These are phyloP conservation scores for Aspergillus saccharolyticus DNA, from an alignment of 495 filamentous ascomycete species.

Conservation along the genomic window DNA sequence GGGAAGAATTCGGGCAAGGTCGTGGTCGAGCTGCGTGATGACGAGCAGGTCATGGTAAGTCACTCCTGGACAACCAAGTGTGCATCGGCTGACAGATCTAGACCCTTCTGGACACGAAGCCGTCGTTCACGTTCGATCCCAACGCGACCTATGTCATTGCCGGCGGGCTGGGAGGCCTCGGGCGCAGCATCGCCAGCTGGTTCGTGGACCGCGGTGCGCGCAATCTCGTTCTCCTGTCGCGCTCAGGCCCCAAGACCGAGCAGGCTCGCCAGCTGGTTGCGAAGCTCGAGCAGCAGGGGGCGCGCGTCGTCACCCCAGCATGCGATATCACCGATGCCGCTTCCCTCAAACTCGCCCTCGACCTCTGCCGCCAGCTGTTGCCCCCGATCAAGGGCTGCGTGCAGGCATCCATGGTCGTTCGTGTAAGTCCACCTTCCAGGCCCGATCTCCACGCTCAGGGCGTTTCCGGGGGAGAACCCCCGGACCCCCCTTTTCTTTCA, in stretches of 20 bases:
- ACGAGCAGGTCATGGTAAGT: conserved; percentile 2
- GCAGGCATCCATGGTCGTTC: conserved; percentile 22
- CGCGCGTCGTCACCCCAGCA: not conserved
- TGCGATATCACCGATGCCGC: conserved; percentile 1
- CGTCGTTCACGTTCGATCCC: not conserved
- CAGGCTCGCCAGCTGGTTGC: conserved; percentile 2
- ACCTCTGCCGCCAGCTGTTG: conserved; percentile 11
- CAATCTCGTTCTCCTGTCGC: conserved; percentile 23
- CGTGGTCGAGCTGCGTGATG: conserved; percentile 1
- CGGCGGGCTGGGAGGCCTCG: conserved; percentile 40
- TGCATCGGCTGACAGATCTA: not conserved
- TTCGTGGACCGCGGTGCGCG: conserved; percentile 32
- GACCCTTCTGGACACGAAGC: not conserved
- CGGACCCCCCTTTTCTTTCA: too few species aligned
- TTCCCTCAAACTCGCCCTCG: not conserved
- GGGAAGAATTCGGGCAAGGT: conserved; percentile 6
- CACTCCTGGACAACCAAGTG: not conserved
- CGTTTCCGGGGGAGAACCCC: too few species aligned
- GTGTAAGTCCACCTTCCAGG: not conserved
- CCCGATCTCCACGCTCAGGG: too few species aligned
- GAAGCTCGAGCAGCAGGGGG: not conserved
- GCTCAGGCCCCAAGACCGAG: not conserved
- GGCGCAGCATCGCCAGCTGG: conserved; percentile 34
- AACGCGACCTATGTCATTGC: conserved; percentile 25
- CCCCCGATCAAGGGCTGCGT: conserved; percentile 50